Percentiles rank a stretch among this genome's conserved stretches.
Conservation (phyloP, 495 filamentous ascomycete species). For the Xylaria telfairii region DNA sequence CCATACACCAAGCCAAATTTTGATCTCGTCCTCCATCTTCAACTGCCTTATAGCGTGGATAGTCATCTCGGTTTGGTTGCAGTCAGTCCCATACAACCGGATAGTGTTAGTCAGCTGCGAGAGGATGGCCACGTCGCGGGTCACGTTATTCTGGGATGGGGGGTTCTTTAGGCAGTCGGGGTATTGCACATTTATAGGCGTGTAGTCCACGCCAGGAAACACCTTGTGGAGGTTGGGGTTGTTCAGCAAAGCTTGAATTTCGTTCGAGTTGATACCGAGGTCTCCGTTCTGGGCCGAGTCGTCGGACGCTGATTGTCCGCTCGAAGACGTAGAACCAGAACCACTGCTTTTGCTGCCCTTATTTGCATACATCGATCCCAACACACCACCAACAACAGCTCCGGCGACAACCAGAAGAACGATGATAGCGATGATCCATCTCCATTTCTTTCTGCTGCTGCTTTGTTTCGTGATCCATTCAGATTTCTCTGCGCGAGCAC, state of each 20-base stretch:
- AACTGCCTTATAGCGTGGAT: constrained; percentile 80
- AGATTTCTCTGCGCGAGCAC: constrained; percentile 52
- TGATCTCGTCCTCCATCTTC: constrained; percentile 72
- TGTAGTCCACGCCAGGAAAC: constrained; percentile 97
- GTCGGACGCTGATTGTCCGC: constrained; percentile 41
- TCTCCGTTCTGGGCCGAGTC: constrained; percentile 67
- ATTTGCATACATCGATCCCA: constrained; percentile 73
- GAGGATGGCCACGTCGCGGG: constrained; percentile 87
- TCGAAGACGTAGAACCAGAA: neutral
- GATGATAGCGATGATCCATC: constrained; percentile 67
- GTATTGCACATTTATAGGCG: constrained; percentile 87
- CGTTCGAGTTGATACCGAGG: constrained; percentile 71
- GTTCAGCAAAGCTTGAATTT: constrained; percentile 83
- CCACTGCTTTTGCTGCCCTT: constrained; percentile 39
- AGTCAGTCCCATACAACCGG: constrained; percentile 94
- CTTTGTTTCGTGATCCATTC: constrained; percentile 65
- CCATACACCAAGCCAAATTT: constrained; percentile 97
- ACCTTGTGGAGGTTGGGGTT: constrained; percentile 86
- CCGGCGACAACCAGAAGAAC: constrained; percentile 69
- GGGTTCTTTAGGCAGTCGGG: constrained; percentile 81
- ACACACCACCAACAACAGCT: constrained; percentile 77
- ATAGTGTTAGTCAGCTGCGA: constrained; percentile 90
- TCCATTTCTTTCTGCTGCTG: constrained; percentile 69
- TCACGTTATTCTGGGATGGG: constrained; percentile 92
- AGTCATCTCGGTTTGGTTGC: constrained; percentile 96